Conservation (phyloP, 108 stramenopile genomes). For the Asterionellopsis glacialis region DNA sequence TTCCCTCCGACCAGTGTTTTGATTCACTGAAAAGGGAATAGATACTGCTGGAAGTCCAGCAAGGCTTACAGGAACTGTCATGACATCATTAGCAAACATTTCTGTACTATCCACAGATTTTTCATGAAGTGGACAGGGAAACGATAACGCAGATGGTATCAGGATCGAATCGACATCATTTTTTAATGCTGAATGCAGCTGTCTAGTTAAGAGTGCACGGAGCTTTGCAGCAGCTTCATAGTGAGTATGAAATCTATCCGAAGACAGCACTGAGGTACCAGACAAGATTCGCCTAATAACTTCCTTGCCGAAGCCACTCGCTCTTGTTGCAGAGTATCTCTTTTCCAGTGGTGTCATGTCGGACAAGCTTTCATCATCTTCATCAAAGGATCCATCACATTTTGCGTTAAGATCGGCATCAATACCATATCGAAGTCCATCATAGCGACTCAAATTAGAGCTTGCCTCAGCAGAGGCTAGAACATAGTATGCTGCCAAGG, state of each 20-base stretch:
- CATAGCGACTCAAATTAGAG: slow-evolving; percentile 94
- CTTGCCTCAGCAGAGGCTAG: slow-evolving; percentile 94
- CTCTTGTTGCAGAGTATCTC: slow-evolving; percentile 64
- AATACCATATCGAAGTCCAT: slow-evolving; percentile 91
- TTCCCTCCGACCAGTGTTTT: neutral
- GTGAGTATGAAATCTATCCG: slow-evolving; percentile 80
- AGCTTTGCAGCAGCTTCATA: slow-evolving; percentile 83
- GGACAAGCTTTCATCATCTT: slow-evolving; percentile 1
- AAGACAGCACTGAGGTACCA: slow-evolving; percentile 82
- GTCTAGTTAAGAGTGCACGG: slow-evolving; percentile 55
- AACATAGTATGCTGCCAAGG: slow-evolving; percentile 93
- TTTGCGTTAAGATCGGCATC: neutral
- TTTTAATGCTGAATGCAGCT: slow-evolving; percentile 49
- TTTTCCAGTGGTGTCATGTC: slow-evolving; percentile 50
- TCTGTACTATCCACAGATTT: slow-evolving; percentile 42
- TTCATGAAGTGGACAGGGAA: slow-evolving; percentile 41
- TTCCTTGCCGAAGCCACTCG: slow-evolving; percentile 76
- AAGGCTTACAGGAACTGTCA: slow-evolving; percentile 86
- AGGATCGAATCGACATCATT: slow-evolving; percentile 69
- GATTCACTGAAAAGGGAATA: slow-evolving; percentile 29
- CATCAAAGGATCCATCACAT: neutral
- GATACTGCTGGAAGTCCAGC: slow-evolving; percentile 79
- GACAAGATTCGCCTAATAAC: slow-evolving; percentile 74
- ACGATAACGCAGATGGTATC: slow-evolving; percentile 70
- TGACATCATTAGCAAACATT: slow-evolving; percentile 87